Base-by-base conservation (phyloP, 495 filamentous ascomycete species). In the Chaetomium cochliodes region DNA sequence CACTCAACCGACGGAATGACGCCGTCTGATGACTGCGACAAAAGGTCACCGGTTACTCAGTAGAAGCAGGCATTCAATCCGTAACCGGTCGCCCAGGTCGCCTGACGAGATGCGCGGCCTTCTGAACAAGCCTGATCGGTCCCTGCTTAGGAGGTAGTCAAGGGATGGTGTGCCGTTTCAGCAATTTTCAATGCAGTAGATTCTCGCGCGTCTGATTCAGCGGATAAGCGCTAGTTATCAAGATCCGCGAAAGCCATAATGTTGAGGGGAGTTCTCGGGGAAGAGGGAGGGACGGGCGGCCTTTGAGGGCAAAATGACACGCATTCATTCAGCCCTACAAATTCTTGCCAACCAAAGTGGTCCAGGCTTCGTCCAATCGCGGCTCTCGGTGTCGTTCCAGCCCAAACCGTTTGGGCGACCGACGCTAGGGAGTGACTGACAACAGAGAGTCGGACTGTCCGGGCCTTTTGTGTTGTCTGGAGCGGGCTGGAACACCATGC, bases 331-430 rank as follows among this genome's bases (percentile, higher is more conserved):
- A 58, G 55, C 55, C 55, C 39, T 58, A 46, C 55, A 42, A 58
- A 16, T 23, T 46, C 37, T 8, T 23, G 41, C 30, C 30, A 33
- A 37, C 55, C 39, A 28, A 3, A 39, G 39, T 9, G 18, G n/a
- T 20, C 2, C 41, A 44, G 22, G 5, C 16, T 9, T 12, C 25
- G 20, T 23, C 57, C 57, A 59, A 59, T 59, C 57, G 13, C 18
- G 49, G 33, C 11, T 25, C 49, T n/a, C 20, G 30, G 47, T 42
- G 47, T 41, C 30, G 30, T 12, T 4, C 26, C 47, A 28, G 49
- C 47, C 59, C 59, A 62, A 52, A 42, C 59, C 59, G 15, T 52
- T 52, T 52, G 49, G 58, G 59, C 49, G 44, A 53, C 59, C 59
- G 59, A 62, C 47, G 46, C 26, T 37, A 12, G 28, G 28, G 2